Conservation (phyloP, 2,329 filamentous ascomycete species). For the Pseudocercospora pini-densiflorae region DNA sequence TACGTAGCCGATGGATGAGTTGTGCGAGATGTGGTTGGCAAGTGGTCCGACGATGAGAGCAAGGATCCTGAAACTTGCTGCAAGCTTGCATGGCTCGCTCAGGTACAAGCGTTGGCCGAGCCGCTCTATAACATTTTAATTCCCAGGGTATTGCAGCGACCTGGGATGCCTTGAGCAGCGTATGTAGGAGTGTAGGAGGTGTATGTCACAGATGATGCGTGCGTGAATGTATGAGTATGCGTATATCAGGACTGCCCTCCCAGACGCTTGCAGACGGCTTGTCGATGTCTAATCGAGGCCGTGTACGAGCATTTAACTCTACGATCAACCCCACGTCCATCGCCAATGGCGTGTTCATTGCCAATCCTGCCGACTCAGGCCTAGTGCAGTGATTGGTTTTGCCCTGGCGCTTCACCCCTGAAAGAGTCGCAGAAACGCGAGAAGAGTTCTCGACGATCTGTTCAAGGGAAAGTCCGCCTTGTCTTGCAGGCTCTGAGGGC, state of each 20-base stretch:
- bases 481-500: neutral
- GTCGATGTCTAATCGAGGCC: neutral
- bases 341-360: constrained; percentile 1
- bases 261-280: no score
- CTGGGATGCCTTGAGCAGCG: constrained; percentile 7
- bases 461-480: neutral
- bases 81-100: neutral
- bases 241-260: neutral
- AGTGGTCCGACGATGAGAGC: neutral
- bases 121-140: neutral
- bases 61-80: neutral
- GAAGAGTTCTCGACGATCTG: neutral
- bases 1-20: constrained; percentile 2
- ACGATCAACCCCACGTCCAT: neutral
- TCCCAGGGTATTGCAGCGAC: neutral
- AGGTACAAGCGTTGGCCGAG: neutral
- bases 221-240: neutral
- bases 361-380: constrained; percentile 6
- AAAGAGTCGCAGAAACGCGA: neutral
- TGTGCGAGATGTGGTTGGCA: neutral
- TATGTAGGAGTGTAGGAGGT: neutral
- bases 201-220: neutral
- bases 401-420: constrained; percentile 1
- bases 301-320: neutral
- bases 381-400: constrained; percentile 1